A percentile compares a stretch with the other conserved stretches of the same genome.
These are phyloP conservation scores for Bothriochloa decipiens DNA, from an alignment of 176 grass and related monocot genomes.

Conservation along the genomic window DNA sequence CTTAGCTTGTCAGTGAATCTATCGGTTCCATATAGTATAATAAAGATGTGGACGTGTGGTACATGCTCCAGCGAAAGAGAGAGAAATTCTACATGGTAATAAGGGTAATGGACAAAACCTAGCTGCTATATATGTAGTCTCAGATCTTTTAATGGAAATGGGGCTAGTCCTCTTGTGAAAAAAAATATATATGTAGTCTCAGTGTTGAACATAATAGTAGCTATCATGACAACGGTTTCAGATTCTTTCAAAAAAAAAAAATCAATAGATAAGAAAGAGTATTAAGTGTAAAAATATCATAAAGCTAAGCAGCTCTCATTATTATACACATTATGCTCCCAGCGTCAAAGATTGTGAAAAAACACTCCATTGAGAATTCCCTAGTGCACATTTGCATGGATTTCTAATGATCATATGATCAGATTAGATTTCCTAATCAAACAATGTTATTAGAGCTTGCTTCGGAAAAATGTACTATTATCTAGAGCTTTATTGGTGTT, in stretches of 20 bases:
- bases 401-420: background rate
- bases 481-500: background rate
- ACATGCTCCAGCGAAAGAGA: background rate
- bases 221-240: background rate
- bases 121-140: background rate
- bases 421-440: background rate
- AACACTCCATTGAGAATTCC: too few relatives aligned
- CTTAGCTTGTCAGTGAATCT: background rate
- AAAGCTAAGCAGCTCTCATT: too few relatives aligned
- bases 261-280: background rate
- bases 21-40: background rate
- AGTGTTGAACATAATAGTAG: background rate
- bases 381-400: background rate
- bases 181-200: too few relatives aligned
- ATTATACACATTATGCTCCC: too few relatives aligned
- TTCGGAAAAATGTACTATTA: too few relatives aligned
- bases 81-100: background rate
- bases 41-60: background rate
- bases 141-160: too few relatives aligned
- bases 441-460: background rate
- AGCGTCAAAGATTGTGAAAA: too few relatives aligned
- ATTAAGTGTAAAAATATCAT: too few relatives aligned
- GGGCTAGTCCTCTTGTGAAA: too few relatives aligned
- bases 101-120: background rate
- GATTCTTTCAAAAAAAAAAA: too few relatives aligned